Evolutionary conservation across 352 stramenopile species (phyloP).

Genomic region (Phytophthora megakarya): DNA sequence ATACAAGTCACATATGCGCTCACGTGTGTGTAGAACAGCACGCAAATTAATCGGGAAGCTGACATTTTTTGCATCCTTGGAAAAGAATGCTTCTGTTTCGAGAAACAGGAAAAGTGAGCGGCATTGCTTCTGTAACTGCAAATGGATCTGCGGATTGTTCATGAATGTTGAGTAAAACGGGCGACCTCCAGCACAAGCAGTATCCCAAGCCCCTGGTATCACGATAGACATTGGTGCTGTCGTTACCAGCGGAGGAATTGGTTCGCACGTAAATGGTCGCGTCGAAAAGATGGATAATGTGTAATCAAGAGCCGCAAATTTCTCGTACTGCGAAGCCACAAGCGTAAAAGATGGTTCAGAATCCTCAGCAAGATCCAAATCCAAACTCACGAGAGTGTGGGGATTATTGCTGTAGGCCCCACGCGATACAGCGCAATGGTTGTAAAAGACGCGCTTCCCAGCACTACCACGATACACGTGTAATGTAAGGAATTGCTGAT

Average conservation of each 20-base stretch:
- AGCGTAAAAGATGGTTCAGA: slow-evolving; percentile 79
- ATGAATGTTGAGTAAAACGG: slow-evolving; percentile 82
- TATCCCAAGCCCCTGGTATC: slow-evolving; percentile 52
- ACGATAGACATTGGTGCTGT: slow-evolving; percentile 46
- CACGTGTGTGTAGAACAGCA: slow-evolving; percentile 47
- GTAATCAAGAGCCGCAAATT: slow-evolving; percentile 89
- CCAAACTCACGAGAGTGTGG: slow-evolving; percentile 89
- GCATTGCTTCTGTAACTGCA: slow-evolving; percentile 42
- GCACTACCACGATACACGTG: slow-evolving; percentile 85
- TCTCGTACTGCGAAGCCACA: slow-evolving; percentile 93
- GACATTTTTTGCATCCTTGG: slow-evolving; percentile 26
- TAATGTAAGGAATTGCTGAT: slow-evolving; percentile 88
- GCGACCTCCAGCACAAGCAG: slow-evolving; percentile 52
- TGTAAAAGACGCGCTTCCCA: slow-evolving; percentile 83
- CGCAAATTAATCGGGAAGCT: slow-evolving; percentile 73
- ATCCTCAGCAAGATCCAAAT: slow-evolving; percentile 64
- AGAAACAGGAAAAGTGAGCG: slow-evolving; percentile 65
- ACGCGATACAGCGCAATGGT: slow-evolving; percentile 74
- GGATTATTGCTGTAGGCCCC: slow-evolving; percentile 94
- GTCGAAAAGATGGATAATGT: slow-evolving; percentile 89
- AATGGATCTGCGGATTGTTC: slow-evolving; percentile 80
- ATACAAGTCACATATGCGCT: slow-evolving; percentile 58
- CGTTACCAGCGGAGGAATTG: slow-evolving; percentile 51
- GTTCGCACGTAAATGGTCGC: slow-evolving; percentile 63
- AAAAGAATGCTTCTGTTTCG: slow-evolving; percentile 52